Percentiles rank a stretch among this genome's conserved stretches.
These are phyloP conservation scores for Phytophthora brassicae DNA, from an alignment of 352 stramenopile genomes.

Conservation along the genomic window DNA sequence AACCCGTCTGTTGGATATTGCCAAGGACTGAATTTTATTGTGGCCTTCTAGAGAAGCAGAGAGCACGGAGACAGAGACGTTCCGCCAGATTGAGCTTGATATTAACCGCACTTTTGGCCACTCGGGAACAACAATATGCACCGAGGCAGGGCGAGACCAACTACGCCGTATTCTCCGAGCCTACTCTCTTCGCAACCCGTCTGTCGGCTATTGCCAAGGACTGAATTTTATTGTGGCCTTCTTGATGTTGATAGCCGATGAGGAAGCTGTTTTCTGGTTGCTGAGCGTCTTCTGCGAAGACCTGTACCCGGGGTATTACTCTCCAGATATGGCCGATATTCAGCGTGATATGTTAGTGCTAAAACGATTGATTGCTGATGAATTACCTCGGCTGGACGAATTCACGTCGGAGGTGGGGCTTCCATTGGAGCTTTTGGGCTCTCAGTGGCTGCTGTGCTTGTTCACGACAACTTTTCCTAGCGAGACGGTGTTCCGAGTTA, in stretches of 20 bases:
- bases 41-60: constrained; percentile 66
- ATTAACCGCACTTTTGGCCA: constrained; percentile 87
- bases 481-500: constrained; percentile 87
- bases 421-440: constrained; percentile 86
- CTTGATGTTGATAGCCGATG: constrained; percentile 73
- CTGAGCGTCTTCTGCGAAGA: constrained; percentile 90
- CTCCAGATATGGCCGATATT: constrained; percentile 86
- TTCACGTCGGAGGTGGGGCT: constrained; percentile 76
- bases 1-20: constrained; percentile 88
- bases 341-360: constrained; percentile 90
- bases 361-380: constrained; percentile 81
- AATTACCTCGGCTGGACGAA: constrained; percentile 74
- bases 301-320: constrained; percentile 89
- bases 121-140: constrained; percentile 64
- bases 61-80: constrained; percentile 51
- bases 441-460: constrained; percentile 90
- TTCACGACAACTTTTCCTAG: constrained; percentile 91
- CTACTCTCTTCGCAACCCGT: constrained; percentile 80
- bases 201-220: constrained; percentile 86
- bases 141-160: constrained; percentile 45
- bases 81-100: constrained; percentile 86
- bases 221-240: constrained; percentile 91
- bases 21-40: constrained; percentile 89
- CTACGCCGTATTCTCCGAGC: constrained; percentile 74
- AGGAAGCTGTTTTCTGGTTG: constrained; percentile 90